These are phyloP conservation scores for Alternaria sp. DNA, from an alignment of 2,329 filamentous ascomycete species.

Conservation along the genomic window DNA sequence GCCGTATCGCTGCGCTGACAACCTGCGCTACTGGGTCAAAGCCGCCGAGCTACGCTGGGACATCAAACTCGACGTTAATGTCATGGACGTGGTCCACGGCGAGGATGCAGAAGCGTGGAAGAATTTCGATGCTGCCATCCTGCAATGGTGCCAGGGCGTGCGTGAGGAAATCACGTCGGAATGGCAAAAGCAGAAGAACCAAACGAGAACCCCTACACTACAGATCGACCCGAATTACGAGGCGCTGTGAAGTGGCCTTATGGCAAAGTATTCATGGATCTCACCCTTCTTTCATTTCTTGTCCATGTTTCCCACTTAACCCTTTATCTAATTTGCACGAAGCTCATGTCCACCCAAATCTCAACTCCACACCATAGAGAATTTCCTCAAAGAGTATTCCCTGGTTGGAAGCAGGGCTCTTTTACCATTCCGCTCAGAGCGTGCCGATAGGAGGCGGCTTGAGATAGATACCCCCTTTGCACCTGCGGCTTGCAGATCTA, in stretches of 20 bases:
- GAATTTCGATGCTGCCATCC: constrained; percentile 81
- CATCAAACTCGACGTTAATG: constrained; percentile 79
- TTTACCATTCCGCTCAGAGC: constrained; percentile 9
- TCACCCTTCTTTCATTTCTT: constrained; percentile 28
- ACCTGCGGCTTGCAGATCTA: constrained; percentile 20
- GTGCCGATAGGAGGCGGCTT: constrained; percentile 17
- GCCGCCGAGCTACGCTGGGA: constrained; percentile 95
- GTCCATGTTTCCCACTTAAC: constrained; percentile 29
- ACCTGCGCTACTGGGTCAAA: constrained; percentile 94
- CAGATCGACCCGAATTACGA: constrained; percentile 47
- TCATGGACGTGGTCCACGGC: constrained; percentile 83
- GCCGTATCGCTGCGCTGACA: constrained; percentile 92
- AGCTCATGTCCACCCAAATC: constrained; percentile 17
- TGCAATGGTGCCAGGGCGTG: constrained; percentile 82
- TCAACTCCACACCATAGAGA: constrained; percentile 14
- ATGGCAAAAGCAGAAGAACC: constrained; percentile 57
- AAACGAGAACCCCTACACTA: constrained; percentile 46
- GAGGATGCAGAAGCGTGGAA: constrained; percentile 73
- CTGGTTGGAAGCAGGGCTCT: constrained; percentile 13
- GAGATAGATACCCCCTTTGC: constrained; percentile 32
- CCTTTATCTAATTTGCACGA: constrained; percentile 31
- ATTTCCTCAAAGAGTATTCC: constrained; percentile 4
- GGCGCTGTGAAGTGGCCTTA: constrained; percentile 23
- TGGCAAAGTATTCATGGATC: constrained; percentile 9
- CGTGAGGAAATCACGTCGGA: constrained; percentile 83